Base-by-base conservation (phyloP, 306 rosid genomes). In the Fragaria ananassa region DNA sequence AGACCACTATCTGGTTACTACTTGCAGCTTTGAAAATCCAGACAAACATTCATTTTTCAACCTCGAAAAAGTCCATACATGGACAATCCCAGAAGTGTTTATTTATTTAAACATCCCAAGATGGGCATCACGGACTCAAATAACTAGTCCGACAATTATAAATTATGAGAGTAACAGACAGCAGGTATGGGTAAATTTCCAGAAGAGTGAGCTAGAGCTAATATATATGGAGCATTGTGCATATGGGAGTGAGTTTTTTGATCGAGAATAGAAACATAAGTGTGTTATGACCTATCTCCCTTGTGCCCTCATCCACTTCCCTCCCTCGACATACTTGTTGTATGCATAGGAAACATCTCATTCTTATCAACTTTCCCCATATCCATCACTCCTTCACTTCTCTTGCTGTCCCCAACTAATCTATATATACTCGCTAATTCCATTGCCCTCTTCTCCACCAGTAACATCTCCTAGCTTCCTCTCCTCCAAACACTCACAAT, bases 311-410 rank as follows among this genome's bases (percentile, higher is more conserved):
- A 80, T 72, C 81, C 81, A 82, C 84, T 74, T 84, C 78, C 80
- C 72, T 91, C 75, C 45, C 63, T 82, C 81, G 89, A 89, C 96
- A 90, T 81, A 77, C 86, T 73, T 95, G 92, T 44, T 85, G 83
- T 75, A 80, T 71, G 51, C 85, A 70, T 68, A 82, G 96, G 93
- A 92, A 90, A 92, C 99, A 95, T 86, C 79, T 85, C 18, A 69
- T 83, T 84, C 76, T 76, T 70, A 78, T 84, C 81, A 74, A 81
- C 87, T 78, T 86, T 86, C 83, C 93, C 91, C 85, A 87, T 91
- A 78, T 83, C 81, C 78, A 72, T 81, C 80, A 72, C 81, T 80
- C 85, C 71, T 78, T 68, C 89, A 71, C 68, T 80, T 84, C 92
- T 84, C 71, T 91, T 83, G 72, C 77, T 88, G 94, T 83, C 91